phyloP scores from a whole-genome alignment of 2,329 filamentous ascomycete genomes.

The Aspergillus uvarum region DNA sequence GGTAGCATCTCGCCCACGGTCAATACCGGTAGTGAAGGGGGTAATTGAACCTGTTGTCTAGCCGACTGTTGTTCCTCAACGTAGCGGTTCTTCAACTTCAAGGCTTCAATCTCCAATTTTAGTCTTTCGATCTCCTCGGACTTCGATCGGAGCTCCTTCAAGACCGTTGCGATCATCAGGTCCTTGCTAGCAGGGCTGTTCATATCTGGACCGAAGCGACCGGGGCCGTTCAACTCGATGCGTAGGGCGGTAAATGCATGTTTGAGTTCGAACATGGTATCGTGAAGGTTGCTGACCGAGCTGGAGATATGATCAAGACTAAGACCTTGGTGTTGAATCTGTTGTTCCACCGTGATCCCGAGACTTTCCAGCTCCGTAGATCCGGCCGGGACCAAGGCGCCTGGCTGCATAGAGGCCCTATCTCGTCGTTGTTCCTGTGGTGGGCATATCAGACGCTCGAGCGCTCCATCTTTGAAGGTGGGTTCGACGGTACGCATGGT shows the following conservation, averaged over 20 bases:
- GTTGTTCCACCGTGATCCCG: slow-evolving; percentile 30
- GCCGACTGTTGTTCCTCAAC: slow-evolving; percentile 30
- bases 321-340: slow-evolving; percentile 39
- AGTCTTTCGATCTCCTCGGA: slow-evolving; percentile 41
- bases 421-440: slow-evolving; percentile 26
- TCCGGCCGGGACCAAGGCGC: slow-evolving; percentile 26
- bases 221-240: slow-evolving; percentile 37
- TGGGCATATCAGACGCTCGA: slow-evolving; percentile 31
- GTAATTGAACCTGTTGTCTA: slow-evolving; percentile 13
- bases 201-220: slow-evolving; percentile 22
- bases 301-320: slow-evolving; percentile 41
- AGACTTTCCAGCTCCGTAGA: slow-evolving; percentile 17
- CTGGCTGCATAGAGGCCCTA: slow-evolving; percentile 18
- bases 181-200: slow-evolving; percentile 21
- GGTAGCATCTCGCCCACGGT: slow-evolving; percentile 20
- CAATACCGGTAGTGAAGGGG: background rate
- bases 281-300: slow-evolving; percentile 40
- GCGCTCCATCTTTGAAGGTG: slow-evolving; percentile 33
- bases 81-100: slow-evolving; percentile 38
- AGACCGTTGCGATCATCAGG: slow-evolving; percentile 40
- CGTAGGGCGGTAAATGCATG: slow-evolving; percentile 39
- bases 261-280: slow-evolving; percentile 43
- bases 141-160: slow-evolving; percentile 41
- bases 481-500: slow-evolving; percentile 41
- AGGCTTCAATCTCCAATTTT: slow-evolving; percentile 39